Conservation (phyloP, 495 filamentous ascomycete genomes). For the Podospora sp. region DNA sequence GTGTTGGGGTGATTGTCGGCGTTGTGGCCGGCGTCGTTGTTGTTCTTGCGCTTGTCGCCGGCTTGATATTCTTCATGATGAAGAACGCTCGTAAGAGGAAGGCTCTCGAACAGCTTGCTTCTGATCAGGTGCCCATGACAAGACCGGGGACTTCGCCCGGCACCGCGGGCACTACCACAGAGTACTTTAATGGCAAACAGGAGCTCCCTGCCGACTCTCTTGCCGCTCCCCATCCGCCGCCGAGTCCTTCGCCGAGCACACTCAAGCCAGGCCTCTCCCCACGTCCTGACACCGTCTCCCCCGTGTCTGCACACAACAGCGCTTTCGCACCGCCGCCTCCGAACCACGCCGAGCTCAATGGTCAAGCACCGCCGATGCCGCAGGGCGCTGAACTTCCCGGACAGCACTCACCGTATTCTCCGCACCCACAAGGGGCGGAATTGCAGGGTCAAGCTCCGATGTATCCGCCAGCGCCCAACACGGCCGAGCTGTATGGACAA, state of each 20-base stretch:
- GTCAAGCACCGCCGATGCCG: slow-evolving; percentile 24
- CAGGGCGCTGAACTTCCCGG: slow-evolving; percentile 37
- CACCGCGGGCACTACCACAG: neutral
- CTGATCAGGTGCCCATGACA: slow-evolving; percentile 17
- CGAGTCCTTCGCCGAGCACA: slow-evolving; percentile 36
- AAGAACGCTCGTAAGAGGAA: slow-evolving; percentile 18
- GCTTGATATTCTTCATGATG: slow-evolving; percentile 41
- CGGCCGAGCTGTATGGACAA: slow-evolving; percentile 30
- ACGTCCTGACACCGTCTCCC: slow-evolving; percentile 41
- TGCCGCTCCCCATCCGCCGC: slow-evolving; percentile 26
- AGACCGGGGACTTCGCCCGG: slow-evolving; percentile 5
- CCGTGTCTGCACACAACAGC: slow-evolving; percentile 36
- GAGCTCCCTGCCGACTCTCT: slow-evolving; percentile 38
- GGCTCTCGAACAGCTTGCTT: slow-evolving; percentile 4
- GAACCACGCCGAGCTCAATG: slow-evolving; percentile 33
- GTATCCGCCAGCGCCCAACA: slow-evolving; percentile 25
- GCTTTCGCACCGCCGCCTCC: slow-evolving; percentile 31
- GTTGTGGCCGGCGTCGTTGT: slow-evolving; percentile 42
- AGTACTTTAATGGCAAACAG: slow-evolving; percentile 34
- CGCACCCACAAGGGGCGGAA: slow-evolving; percentile 19
- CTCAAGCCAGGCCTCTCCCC: slow-evolving; percentile 27
- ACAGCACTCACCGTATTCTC: slow-evolving; percentile 26
- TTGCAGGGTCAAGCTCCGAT: slow-evolving; percentile 22
- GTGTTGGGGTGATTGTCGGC: slow-evolving; percentile 39
- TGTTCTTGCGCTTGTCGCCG: slow-evolving; percentile 36